Base-by-base conservation (phyloP, 352 stramenopile species). In the Pythium periplocum region DNA sequence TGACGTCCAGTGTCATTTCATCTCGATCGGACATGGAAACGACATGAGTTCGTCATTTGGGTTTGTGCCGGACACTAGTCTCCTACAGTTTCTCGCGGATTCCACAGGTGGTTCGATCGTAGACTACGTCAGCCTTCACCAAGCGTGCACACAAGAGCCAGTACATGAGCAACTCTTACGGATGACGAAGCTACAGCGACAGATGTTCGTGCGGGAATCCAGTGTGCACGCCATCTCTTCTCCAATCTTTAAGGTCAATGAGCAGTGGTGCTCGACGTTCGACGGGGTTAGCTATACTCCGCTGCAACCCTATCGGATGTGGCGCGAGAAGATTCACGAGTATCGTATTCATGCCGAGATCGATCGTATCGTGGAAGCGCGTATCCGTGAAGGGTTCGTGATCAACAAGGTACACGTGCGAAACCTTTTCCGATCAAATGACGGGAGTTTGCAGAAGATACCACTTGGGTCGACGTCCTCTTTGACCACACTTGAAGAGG, bases 291-390 rank as follows among this genome's bases (percentile, higher is more conserved):
- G 75, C 7, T 62, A 89, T 33, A 55, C 87, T 37, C 75, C 83
- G 6, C 58, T 93, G 39, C 79, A 77, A 38, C 83, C 85, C 3
- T 93, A 93, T 53, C 79, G 81, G 1, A 77, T 95, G 75, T 95
- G 83, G 76, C 85, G 85, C 32, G 73, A 95, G 61, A 93, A 93
- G 26, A 77, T 95, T 26, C 83, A 93, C 50, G 85, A 95, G 55
- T 95, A 93, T 59, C 79, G 83, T 5, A 93, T 95, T 45, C 75
- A 88, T 46, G 79, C 82, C 2, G 78, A 88, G 30, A 76, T 92
- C 11, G 73, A 86, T 57, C 81, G 83, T 34, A 90, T 95, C 34
- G 80, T 92, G 4, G 78, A 92, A 56, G 85, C 83, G 41, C 74
- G 85, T 5, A 66, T 93, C 50, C 64, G 81, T 45, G 85, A 95